Evolutionary conservation across 169 alveolate species (phyloP).

Genomic region (Cryptosporidium ubiquitum): DNA sequence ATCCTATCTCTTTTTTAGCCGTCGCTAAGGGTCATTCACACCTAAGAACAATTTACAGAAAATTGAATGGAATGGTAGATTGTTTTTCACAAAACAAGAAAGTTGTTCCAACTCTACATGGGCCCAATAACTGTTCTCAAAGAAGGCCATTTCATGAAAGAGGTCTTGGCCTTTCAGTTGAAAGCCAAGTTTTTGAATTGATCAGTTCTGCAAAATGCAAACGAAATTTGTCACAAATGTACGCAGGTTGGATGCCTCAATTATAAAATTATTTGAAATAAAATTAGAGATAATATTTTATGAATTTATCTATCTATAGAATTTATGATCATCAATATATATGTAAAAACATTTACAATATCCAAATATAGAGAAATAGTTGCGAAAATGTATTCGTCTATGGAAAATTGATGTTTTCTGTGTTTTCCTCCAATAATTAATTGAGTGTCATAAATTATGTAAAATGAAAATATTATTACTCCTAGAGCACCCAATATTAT

Average conservation of each 20-base stretch:
- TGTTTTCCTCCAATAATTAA: slow-evolving; percentile 90
- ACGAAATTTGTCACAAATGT: slow-evolving; percentile 92
- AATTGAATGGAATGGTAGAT: slow-evolving; percentile 86
- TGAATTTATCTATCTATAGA: slow-evolving; percentile 16
- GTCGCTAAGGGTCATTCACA: slow-evolving; percentile 77
- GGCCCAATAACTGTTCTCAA: slow-evolving; percentile 83
- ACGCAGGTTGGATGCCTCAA: slow-evolving; percentile 96
- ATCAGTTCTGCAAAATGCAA: slow-evolving; percentile 91
- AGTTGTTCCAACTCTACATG: slow-evolving; percentile 73
- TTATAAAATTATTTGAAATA: slow-evolving; percentile 41
- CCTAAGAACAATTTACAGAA: slow-evolving; percentile 80
- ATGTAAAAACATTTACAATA: slow-evolving; percentile 86
- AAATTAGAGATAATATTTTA: neutral
- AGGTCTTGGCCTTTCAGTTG: slow-evolving; percentile 78
- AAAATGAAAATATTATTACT: slow-evolving; percentile 85
- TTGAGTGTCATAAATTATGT: slow-evolving; percentile 90
- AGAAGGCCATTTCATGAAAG: slow-evolving; percentile 83
- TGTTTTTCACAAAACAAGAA: slow-evolving; percentile 83
- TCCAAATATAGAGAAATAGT: slow-evolving; percentile 90
- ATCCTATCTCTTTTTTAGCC: slow-evolving; percentile 77
- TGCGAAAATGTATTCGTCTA: slow-evolving; percentile 94
- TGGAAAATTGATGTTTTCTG: slow-evolving; percentile 85
- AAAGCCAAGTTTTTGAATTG: slow-evolving; percentile 85
- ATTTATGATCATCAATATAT: slow-evolving; percentile 75
- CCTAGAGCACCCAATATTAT: slow-evolving; percentile 80